phyloP scores from a whole-genome alignment of 257 asterid genomes.

The Nicotiana knightiana region DNA sequence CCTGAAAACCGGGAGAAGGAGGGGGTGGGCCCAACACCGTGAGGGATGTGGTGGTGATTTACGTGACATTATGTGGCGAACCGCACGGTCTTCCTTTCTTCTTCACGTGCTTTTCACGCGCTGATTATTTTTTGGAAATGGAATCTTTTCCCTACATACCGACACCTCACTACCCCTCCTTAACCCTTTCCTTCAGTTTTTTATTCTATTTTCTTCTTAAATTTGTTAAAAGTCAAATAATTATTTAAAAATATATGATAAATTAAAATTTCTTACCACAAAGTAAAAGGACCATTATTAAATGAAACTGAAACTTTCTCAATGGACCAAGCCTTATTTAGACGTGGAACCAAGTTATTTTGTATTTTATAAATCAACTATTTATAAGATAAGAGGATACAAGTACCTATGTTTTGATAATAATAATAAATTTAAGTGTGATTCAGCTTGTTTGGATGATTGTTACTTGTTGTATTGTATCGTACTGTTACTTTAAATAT shows the following conservation, averaged over 20 bases:
- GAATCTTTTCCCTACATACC: neutral
- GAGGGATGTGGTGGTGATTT: slow-evolving; percentile 9
- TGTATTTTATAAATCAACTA: neutral
- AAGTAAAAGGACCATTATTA: no score
- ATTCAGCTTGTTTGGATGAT: no score
- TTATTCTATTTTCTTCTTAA: neutral
- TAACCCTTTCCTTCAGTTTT: neutral
- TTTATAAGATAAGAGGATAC: neutral
- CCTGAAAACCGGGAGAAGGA: slow-evolving; percentile 40
- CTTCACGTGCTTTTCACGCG: slow-evolving; percentile 27
- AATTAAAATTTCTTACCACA: no score
- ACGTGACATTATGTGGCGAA: slow-evolving; percentile 27
- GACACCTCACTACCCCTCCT: neutral
- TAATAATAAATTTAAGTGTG: no score
- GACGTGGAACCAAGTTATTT: neutral
- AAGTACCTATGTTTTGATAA: no score
- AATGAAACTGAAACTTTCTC: no score
- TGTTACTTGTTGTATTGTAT: no score
- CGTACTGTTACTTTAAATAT: no score
- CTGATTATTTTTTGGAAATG: neutral
- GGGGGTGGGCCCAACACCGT: neutral
- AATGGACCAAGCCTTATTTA: neutral
- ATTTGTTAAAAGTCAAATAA: neutral
- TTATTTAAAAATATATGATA: no score
- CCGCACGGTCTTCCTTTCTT: slow-evolving; percentile 12